phyloP scores from a whole-genome alignment of 805 yeast species.

The Sporopachydermia quercuum region DNA sequence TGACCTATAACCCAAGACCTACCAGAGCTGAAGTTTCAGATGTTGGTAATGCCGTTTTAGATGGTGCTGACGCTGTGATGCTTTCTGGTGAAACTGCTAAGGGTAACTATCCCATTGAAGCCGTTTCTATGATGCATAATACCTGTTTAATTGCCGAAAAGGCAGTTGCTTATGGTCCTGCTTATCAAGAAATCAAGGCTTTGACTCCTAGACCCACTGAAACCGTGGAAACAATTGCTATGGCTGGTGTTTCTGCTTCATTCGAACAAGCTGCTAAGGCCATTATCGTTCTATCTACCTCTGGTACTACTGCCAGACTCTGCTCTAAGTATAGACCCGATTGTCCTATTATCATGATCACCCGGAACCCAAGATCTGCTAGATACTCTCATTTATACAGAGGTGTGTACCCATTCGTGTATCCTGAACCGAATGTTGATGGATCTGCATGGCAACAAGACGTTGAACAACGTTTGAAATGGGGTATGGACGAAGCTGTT shows the following conservation, averaged over 20 bases:
- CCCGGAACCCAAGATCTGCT: constrained; percentile 72
- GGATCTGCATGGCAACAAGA: constrained; percentile 59
- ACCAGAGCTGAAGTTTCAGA: constrained; percentile 36
- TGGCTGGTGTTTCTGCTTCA: constrained; percentile 75
- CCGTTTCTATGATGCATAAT: constrained; percentile 32
- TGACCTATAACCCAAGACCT: constrained; percentile 38
- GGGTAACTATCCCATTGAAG: constrained; percentile 41
- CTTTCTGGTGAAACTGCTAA: constrained; percentile 37
- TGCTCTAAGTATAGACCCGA: constrained; percentile 79
- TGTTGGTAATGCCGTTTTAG: constrained; percentile 35
- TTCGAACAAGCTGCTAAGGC: constrained; percentile 78
- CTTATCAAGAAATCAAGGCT: constrained; percentile 60
- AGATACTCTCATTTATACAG: constrained; percentile 77
- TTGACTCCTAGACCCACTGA: constrained; percentile 63
- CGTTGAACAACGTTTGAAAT: constrained; percentile 67
- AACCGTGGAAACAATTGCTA: constrained; percentile 74
- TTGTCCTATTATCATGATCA: constrained; percentile 77
- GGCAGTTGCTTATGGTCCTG: constrained; percentile 62
- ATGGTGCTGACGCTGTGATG: constrained; percentile 38
- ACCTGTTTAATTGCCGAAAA: constrained; percentile 76
- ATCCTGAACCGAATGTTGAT: constrained; percentile 31
- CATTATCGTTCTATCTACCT: constrained; percentile 68
- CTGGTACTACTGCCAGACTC: constrained; percentile 74
- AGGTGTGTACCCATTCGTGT: constrained; percentile 82
- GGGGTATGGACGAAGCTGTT: constrained; percentile 64